Percentiles rank a stretch among this genome's conserved stretches.
Conservation (phyloP, 2,329 filamentous ascomycete genomes). For the Colletotrichum brevisporum region DNA sequence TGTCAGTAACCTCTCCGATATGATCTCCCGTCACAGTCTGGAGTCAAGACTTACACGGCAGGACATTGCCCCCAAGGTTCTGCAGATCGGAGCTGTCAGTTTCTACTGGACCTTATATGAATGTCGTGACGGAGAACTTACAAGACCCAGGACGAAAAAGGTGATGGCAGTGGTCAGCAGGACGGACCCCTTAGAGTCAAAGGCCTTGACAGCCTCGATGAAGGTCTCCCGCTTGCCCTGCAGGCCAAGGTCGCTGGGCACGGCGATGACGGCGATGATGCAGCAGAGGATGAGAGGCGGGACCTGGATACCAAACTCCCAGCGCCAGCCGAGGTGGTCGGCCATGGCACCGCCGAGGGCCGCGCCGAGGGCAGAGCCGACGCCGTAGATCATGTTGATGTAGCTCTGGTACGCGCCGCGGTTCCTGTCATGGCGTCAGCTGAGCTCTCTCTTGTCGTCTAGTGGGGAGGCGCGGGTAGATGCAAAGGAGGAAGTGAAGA, state of each 20-base stretch:
- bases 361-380: slow-evolving; percentile 72
- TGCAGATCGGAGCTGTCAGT: slow-evolving; percentile 44
- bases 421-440: slow-evolving; percentile 46
- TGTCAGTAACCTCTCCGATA: slow-evolving; percentile 23
- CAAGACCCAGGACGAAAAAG: slow-evolving; percentile 71
- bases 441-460: background rate
- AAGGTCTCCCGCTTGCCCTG: slow-evolving; percentile 59
- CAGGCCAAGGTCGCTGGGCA: slow-evolving; percentile 68
- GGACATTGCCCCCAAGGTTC: slow-evolving; percentile 74
- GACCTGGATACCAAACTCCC: slow-evolving; percentile 77
- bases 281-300: slow-evolving; percentile 64
- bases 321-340: slow-evolving; percentile 80
- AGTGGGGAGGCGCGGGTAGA: background rate
- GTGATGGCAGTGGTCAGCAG: slow-evolving; percentile 67
- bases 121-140: slow-evolving; percentile 49
- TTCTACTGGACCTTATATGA: too few species aligned
- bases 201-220: slow-evolving; percentile 66
- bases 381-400: slow-evolving; percentile 75
- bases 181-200: slow-evolving; percentile 70
- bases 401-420: slow-evolving; percentile 82
- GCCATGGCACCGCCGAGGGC: slow-evolving; percentile 79
- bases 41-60: slow-evolving; percentile 63
- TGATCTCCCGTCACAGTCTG: background rate
- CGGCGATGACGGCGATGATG: slow-evolving; percentile 58
- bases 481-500: slow-evolving; percentile 36